These are phyloP conservation scores for Boletus austroedulis DNA, from an alignment of 1,284 basidiomycete species.

Conservation along the genomic window DNA sequence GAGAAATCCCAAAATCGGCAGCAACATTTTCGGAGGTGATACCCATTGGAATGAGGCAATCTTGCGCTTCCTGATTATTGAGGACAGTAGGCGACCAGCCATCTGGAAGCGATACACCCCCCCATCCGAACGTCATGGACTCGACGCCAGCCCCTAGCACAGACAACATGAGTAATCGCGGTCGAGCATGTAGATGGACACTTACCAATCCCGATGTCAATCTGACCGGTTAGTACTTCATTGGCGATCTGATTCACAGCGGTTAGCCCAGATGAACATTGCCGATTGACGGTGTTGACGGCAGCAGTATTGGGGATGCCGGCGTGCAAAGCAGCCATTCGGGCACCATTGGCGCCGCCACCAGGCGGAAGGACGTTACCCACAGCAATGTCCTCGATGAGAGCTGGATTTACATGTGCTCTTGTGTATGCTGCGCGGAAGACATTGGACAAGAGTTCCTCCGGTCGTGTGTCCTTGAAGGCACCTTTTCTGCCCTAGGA, in stretches of 20 bases:
- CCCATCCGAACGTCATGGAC: conserved; percentile 89
- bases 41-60: conserved; percentile 96
- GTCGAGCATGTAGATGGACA: conserved; percentile 7
- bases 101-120: conserved; percentile 66
- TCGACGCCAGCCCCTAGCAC: conserved; percentile 86
- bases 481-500: conserved; percentile 82
- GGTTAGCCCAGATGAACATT: conserved; percentile 91
- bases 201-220: conserved; percentile 90
- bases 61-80: conserved; percentile 75
- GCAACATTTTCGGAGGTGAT: conserved; percentile 98
- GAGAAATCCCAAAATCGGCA: conserved; percentile 69
- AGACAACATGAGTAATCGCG: conserved; percentile 4
- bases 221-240: conserved; percentile 80
- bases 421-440: conserved; percentile 70
- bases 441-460: conserved; percentile 85
- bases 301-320: conserved; percentile 84
- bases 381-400: conserved; percentile 88
- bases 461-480: conserved; percentile 90
- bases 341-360: conserved; percentile 86
- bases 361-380: conserved; percentile 94
- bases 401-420: conserved; percentile 69
- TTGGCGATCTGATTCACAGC: conserved; percentile 91
- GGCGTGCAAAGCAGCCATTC: conserved; percentile 91
- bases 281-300: conserved; percentile 90
- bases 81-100: conserved; percentile 82